Conservation (phyloP, 768 basidiomycete species). For the Tricholoma terreum region DNA sequence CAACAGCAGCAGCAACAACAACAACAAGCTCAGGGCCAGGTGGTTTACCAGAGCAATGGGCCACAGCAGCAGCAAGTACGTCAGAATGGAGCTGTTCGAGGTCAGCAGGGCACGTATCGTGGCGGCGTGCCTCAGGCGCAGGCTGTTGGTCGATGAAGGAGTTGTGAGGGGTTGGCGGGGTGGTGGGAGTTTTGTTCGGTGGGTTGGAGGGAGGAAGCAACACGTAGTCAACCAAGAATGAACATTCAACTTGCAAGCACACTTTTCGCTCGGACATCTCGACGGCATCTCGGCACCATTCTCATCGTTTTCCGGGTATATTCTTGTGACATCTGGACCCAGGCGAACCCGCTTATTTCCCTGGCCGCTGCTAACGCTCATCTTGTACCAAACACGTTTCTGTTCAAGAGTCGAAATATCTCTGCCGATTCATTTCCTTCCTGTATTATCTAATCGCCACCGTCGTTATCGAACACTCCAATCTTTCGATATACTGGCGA, state of each 20-base stretch:
- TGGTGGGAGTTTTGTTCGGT: neutral
- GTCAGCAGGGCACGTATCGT: constrained; percentile 32
- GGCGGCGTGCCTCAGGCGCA: constrained; percentile 28
- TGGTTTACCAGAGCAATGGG: constrained; percentile 37
- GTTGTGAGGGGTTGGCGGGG: neutral
- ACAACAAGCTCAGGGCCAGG: constrained; percentile 25
- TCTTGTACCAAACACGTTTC: constrained; percentile 14
- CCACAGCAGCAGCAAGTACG: constrained; percentile 20
- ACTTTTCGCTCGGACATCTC: constrained; percentile 11
- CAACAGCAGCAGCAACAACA: constrained; percentile 19
- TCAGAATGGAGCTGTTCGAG: constrained; percentile 24
- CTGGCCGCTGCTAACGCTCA: constrained; percentile 2
- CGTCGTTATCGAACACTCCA: constrained; percentile 5
- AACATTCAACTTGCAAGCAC: constrained; percentile 7
- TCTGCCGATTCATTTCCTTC: constrained; percentile 1
- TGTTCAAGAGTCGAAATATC: neutral
- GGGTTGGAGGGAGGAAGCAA: constrained; percentile 8
- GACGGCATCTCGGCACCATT: neutral
- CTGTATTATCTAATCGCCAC: constrained; percentile 14
- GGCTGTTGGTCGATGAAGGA: constrained; percentile 31
- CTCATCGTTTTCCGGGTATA: constrained; percentile 7
- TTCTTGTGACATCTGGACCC: constrained; percentile 3
- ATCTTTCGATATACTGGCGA: constrained; percentile 15
- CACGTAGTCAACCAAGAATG: constrained; percentile 9
- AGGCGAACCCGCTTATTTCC: neutral